These are phyloP conservation scores for Fusarium nurragi DNA, from an alignment of 2,329 filamentous ascomycete species.

Conservation along the genomic window DNA sequence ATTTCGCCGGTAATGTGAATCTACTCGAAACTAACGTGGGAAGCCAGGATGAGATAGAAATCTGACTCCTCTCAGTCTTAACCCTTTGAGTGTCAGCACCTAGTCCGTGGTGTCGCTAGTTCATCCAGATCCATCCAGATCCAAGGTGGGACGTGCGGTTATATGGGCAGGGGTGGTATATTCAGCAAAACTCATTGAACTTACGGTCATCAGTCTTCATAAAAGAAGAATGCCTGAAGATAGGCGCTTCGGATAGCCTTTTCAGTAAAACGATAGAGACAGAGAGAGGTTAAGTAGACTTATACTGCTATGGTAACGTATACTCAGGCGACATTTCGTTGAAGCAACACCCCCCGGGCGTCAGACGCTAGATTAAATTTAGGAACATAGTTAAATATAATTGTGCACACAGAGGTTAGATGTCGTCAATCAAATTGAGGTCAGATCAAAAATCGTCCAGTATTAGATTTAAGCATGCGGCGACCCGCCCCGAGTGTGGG, in stretches of 20 bases:
- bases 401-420: background rate
- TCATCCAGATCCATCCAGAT: slow-evolving; percentile 7
- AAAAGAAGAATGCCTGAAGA: background rate
- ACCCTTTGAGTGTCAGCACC: slow-evolving; percentile 15
- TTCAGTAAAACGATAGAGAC: background rate
- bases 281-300: background rate
- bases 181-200: background rate
- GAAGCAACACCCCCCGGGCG: background rate
- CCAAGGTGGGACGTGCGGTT: slow-evolving; percentile 20
- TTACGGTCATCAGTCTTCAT: background rate
- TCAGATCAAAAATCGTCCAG: background rate
- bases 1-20: background rate
- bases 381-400: background rate
- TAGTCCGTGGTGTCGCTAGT: slow-evolving; percentile 28
- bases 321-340: background rate
- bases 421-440: background rate
- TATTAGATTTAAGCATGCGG: slow-evolving; percentile 5
- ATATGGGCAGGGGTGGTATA: slow-evolving; percentile 13
- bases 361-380: background rate
- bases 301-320: background rate
- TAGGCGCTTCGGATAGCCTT: background rate
- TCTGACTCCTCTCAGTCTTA: background rate
- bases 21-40: background rate
- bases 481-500: slow-evolving; percentile 17
- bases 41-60: background rate